Percentiles rank a stretch among this genome's conserved stretches.
phyloP scores from a whole-genome alignment of 495 filamentous ascomycete species.

The Immersiella caudata region DNA sequence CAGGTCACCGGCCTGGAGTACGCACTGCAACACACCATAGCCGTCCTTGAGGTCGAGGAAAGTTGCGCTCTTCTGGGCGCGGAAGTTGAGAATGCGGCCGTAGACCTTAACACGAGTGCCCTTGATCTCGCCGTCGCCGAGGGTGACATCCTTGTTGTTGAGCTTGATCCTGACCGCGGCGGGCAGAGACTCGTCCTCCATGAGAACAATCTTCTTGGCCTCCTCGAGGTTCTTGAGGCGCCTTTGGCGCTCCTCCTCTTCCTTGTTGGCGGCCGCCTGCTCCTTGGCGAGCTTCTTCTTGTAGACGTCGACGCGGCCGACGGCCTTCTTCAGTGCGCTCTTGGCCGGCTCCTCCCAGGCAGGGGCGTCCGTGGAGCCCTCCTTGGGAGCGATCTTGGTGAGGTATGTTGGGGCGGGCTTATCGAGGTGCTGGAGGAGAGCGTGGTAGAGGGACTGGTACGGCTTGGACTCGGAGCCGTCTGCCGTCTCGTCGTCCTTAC shows the following conservation, averaged over 20 bases:
- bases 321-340: constrained; percentile 79
- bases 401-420: constrained; percentile 63
- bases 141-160: constrained; percentile 66
- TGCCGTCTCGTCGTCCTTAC: constrained; percentile 65
- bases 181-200: constrained; percentile 79
- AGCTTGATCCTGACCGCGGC: constrained; percentile 76
- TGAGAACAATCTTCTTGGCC: constrained; percentile 84
- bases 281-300: constrained; percentile 79
- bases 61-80: constrained; percentile 81
- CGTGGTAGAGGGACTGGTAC: constrained; percentile 78
- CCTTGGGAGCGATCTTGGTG: constrained; percentile 68
- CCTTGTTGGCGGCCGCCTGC: constrained; percentile 65
- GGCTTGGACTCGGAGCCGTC: constrained; percentile 71
- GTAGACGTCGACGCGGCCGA: constrained; percentile 68
- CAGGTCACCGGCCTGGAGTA: constrained; percentile 74
- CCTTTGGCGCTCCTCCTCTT: constrained; percentile 73
- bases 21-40: constrained; percentile 86
- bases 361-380: constrained; percentile 52
- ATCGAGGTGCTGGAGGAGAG: constrained; percentile 71
- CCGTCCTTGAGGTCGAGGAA: constrained; percentile 90
- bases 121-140: constrained; percentile 63
- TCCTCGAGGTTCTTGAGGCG: constrained; percentile 69
- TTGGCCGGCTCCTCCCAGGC: constrained; percentile 84
- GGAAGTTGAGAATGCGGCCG: constrained; percentile 83
- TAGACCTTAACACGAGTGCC: constrained; percentile 81